Conservation (phyloP, 1,284 basidiomycete species). For the Leccinum colubrinum region DNA sequence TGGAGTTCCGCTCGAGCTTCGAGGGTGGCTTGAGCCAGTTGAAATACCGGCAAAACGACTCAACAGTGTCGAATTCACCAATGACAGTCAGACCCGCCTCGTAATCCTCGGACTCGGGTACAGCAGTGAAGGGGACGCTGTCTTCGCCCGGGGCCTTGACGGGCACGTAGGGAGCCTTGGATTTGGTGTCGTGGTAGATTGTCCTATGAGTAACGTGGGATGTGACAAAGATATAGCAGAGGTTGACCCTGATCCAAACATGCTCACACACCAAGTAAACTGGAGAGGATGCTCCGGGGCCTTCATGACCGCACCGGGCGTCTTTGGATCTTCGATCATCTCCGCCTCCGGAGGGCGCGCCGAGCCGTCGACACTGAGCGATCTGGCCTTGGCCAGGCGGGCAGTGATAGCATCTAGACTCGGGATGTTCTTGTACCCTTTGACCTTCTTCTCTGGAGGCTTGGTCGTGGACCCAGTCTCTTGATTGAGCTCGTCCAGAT, state of each 20-base stretch:
- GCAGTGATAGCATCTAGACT: constrained; percentile 79
- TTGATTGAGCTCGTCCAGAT: constrained; percentile 56
- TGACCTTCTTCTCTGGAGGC: constrained; percentile 42
- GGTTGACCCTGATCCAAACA: background rate
- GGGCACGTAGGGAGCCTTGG: constrained; percentile 60
- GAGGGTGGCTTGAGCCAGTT: constrained; percentile 93
- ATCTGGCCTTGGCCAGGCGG: constrained; percentile 63
- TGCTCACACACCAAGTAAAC: constrained; percentile 67
- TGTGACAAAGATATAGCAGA: constrained; percentile 25
- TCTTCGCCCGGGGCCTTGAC: constrained; percentile 31
- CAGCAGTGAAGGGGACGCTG: constrained; percentile 27
- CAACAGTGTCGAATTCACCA: constrained; percentile 82
- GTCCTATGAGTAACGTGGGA: constrained; percentile 48
- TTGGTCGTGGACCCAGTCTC: constrained; percentile 35
- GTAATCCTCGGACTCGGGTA: constrained; percentile 66
- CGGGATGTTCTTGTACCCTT: constrained; percentile 85
- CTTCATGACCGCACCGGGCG: constrained; percentile 69
- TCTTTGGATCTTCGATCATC: constrained; percentile 76
- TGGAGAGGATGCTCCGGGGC: constrained; percentile 82
- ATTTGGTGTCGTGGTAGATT: constrained; percentile 85
- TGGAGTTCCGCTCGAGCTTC: constrained; percentile 82
- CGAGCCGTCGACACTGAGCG: constrained; percentile 70
- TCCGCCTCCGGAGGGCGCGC: constrained; percentile 70
- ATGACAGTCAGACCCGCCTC: constrained; percentile 76
- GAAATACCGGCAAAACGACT: constrained; percentile 91